Base-by-base conservation (phyloP, 164 flowering plant species). In the Annona squamosa region DNA sequence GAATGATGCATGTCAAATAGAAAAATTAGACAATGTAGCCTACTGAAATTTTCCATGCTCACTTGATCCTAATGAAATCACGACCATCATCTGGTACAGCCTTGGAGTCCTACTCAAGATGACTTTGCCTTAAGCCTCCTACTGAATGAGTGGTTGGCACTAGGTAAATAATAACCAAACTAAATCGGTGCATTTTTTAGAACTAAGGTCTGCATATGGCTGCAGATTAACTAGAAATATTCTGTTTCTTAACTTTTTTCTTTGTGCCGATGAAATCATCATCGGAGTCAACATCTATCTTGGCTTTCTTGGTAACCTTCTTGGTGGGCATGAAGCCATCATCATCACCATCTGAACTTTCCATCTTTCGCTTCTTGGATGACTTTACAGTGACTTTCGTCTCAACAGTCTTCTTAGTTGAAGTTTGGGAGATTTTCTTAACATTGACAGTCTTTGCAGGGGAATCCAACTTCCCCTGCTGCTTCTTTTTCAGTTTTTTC, bases 401-500 rank as follows among this genome's bases (percentile, higher is more conserved):
- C 13, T 70, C 81, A 9, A 77, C 37, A 7, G 77, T 65, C 37
- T 75, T 85, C 69, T 81, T 77, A 67, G 62, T 66, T 3, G 86
- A 73, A 43, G 67, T 75, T 1, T 80, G 66, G 4, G 85, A 45
- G 59, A 70, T 48, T 65, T 78, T 84, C 81, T 76, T 79, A 2
- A 85, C 79, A 37, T 85, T 78, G 18, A 72, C 82, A 4, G 90
- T 79, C 85, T 84, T 84, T 1, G 80, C 84, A 0, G 90, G 59
- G 41, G 79, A 75, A 68, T 74, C 67, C 6, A 87, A 76, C 81
- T 81, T 86, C 65, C 77, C 85, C 70, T 67, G 80, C 76, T 80
- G 84, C 71, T 37, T 78, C 81, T 74, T 88, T 66, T 81, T 86
- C 84, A 81, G 86, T 78, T 91, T 90, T 81, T 79, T 87, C 82